These are phyloP conservation scores for Microdochium trichocladiopsis DNA, from an alignment of 2,329 filamentous ascomycete species.

Conservation along the genomic window DNA sequence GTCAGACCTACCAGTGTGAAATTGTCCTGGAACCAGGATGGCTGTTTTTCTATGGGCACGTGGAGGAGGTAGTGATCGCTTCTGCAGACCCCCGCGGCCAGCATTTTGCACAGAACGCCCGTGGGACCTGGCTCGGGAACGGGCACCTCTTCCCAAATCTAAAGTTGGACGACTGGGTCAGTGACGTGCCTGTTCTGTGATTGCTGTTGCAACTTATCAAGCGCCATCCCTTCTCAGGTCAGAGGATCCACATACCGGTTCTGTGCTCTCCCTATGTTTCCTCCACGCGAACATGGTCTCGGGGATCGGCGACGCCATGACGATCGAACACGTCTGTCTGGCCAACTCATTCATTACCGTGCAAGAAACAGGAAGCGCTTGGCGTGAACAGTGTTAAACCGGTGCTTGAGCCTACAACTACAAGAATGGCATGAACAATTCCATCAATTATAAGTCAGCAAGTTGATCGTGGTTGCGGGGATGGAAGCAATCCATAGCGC, in stretches of 20 bases:
- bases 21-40: slow-evolving; percentile 18
- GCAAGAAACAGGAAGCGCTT: no score
- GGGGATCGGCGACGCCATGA: slow-evolving; percentile 8
- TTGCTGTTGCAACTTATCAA: not conserved
- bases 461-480: no score
- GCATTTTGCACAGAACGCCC: slow-evolving; percentile 21
- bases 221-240: not conserved
- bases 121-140: slow-evolving; percentile 14
- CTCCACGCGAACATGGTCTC: slow-evolving; percentile 26
- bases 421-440: no score
- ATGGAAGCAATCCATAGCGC: no score
- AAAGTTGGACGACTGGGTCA: not conserved
- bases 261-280: slow-evolving; percentile 21
- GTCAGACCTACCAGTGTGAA: slow-evolving; percentile 11
- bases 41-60: slow-evolving; percentile 14
- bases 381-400: no score
- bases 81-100: slow-evolving; percentile 26
- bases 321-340: not conserved
- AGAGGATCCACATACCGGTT: slow-evolving; percentile 11
- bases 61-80: slow-evolving; percentile 21
- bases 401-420: no score
- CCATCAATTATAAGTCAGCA: no score
- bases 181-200: not conserved
- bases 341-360: no score
- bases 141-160: slow-evolving; percentile 18